phyloP scores from a whole-genome alignment of 139 green algal species.

The Chlorella sp. region DNA sequence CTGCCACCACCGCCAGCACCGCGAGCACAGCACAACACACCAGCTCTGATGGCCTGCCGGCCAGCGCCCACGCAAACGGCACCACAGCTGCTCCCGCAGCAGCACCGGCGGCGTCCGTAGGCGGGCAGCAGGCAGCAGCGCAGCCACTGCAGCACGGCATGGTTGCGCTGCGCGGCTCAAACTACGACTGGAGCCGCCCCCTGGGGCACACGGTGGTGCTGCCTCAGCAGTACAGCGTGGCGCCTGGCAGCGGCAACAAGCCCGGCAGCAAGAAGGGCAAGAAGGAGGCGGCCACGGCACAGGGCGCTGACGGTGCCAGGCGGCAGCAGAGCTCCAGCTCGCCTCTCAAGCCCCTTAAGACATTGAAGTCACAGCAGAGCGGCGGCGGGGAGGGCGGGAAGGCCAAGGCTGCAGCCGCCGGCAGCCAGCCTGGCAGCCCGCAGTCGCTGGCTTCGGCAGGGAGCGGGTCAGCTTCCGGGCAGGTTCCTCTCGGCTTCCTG shows the following conservation, averaged over 20 bases:
- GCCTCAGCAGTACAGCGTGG: conserved; percentile 1
- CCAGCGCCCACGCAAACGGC: neutral
- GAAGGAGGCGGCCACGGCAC: neutral
- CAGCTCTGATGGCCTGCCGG: too few species aligned
- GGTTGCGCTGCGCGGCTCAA: neutral
- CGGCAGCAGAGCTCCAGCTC: too few species aligned
- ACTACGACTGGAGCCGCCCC: neutral
- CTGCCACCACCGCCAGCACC: neutral
- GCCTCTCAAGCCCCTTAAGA: neutral
- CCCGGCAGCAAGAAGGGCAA: neutral
- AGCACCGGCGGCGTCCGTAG: neutral
- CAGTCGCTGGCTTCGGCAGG: neutral
- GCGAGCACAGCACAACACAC: neutral
- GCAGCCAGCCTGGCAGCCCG: neutral
- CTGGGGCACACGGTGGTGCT: conserved; percentile 29
- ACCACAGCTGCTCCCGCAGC: neutral
- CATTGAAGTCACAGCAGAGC: too few species aligned
- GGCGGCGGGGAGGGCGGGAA: neutral
- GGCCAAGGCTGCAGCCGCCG: neutral
- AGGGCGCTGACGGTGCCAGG: too few species aligned
- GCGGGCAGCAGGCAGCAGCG: neutral
- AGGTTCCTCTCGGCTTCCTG: neutral
- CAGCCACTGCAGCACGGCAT: neutral
- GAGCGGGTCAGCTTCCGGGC: neutral
- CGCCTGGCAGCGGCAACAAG: neutral